These are phyloP conservation scores for Rhexocercosporidium sp. DNA, from an alignment of 2,329 filamentous ascomycete species.

Conservation along the genomic window DNA sequence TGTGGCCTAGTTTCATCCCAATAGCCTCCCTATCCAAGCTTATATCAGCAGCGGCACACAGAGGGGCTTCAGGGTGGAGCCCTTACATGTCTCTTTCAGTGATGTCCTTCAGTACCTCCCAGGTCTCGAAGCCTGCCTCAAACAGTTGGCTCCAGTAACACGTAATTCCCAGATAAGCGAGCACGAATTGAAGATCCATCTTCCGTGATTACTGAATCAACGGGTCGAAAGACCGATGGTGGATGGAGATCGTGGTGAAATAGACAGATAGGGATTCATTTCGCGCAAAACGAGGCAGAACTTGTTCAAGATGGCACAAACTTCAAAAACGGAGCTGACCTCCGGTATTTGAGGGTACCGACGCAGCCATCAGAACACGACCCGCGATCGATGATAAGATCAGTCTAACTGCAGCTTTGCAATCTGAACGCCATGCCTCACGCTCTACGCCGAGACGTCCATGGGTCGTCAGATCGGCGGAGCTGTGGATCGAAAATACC, in stretches of 20 bases:
- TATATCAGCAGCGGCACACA: background rate
- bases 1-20: conserved; percentile 3
- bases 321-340: background rate
- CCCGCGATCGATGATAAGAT: background rate
- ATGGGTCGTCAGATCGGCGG: background rate
- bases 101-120: conserved; percentile 6
- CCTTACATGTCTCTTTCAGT: conserved; percentile 1
- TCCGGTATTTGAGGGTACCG: conserved; percentile 1
- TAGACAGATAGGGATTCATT: background rate
- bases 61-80: background rate
- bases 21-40: background rate
- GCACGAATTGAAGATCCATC: background rate
- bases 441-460: background rate
- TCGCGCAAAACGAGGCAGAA: background rate
- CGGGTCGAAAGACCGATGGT: background rate
- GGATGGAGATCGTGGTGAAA: background rate
- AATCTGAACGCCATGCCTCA: background rate
- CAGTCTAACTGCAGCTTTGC: background rate
- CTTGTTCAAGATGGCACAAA: background rate
- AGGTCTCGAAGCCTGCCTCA: conserved; percentile 10
- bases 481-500: background rate
- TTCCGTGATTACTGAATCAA: background rate
- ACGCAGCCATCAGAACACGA: background rate
- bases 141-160: background rate
- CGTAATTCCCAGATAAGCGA: background rate